phyloP scores from a whole-genome alignment of 2,329 filamentous ascomycete genomes.

The Alternaria atra region DNA sequence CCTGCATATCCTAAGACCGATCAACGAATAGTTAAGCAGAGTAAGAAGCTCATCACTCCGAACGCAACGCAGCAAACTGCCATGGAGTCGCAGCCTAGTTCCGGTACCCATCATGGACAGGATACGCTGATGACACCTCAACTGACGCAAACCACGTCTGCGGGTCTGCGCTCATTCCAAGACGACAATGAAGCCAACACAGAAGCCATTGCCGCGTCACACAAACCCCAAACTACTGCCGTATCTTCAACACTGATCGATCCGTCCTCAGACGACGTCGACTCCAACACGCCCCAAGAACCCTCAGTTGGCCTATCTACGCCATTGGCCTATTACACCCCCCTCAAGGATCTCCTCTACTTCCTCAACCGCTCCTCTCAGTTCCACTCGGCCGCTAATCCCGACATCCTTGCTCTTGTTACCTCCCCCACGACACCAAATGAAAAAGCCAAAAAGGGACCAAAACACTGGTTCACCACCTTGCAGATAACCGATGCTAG shows the following conservation, averaged over 20 bases:
- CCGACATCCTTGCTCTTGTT: conserved; percentile 58
- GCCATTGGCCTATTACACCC: conserved; percentile 56
- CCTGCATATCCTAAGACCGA: conserved; percentile 9
- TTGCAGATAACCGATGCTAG: conserved; percentile 53
- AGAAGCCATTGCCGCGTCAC: background rate
- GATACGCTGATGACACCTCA: conserved; percentile 49
- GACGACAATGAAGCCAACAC: conserved; percentile 26
- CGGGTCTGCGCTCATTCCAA: conserved; percentile 30
- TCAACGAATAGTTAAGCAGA: conserved; percentile 23
- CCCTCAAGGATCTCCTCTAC: conserved; percentile 51
- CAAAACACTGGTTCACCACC: conserved; percentile 55
- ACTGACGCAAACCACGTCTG: conserved; percentile 46
- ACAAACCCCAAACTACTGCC: conserved; percentile 6
- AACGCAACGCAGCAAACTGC: conserved; percentile 39
- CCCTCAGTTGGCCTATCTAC: conserved; percentile 53
- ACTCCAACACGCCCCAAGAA: conserved; percentile 15
- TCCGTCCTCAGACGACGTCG: conserved; percentile 22
- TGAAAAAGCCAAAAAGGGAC: conserved; percentile 52
- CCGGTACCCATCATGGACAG: conserved; percentile 24
- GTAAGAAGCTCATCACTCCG: conserved; percentile 37
- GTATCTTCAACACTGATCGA: conserved; percentile 14
- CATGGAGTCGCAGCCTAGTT: conserved; percentile 32
- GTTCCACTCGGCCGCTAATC: conserved; percentile 45
- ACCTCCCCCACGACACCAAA: conserved; percentile 44
- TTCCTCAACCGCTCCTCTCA: conserved; percentile 53